phyloP scores from a whole-genome alignment of 805 yeast species.

The Zygoascus biomembranicola region DNA sequence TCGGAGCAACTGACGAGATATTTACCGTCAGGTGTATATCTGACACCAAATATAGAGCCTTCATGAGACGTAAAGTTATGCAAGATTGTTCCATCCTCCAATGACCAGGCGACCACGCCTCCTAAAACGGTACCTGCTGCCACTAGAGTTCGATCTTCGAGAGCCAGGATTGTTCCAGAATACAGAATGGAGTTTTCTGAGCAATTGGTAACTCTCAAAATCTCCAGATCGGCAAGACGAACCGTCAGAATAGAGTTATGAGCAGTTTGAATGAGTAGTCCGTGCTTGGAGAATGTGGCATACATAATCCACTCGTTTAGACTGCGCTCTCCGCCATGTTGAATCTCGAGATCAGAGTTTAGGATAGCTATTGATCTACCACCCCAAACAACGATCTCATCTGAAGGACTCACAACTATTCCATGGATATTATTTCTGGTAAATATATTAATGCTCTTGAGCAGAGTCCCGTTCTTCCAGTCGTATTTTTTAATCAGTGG shows the following conservation, averaged over 20 bases:
- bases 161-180: slow-evolving; percentile 63
- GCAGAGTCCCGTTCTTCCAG: slow-evolving; percentile 32
- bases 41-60: slow-evolving; percentile 85
- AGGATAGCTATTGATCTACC: slow-evolving; percentile 56
- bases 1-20: slow-evolving; percentile 80
- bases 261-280: slow-evolving; percentile 57
- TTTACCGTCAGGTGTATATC: slow-evolving; percentile 46
- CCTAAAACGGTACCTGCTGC: slow-evolving; percentile 94
- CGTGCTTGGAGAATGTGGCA: slow-evolving; percentile 39
- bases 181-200: slow-evolving; percentile 77
- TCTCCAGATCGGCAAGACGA: slow-evolving; percentile 21
- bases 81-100: slow-evolving; percentile 33
- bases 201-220: slow-evolving; percentile 35
- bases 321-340: slow-evolving; percentile 19
- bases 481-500: slow-evolving; percentile 51
- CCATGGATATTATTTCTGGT: slow-evolving; percentile 76
- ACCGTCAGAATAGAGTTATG: slow-evolving; percentile 58
- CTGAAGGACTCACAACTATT: slow-evolving; percentile 35
- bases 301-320: slow-evolving; percentile 76
- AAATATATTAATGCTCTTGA: slow-evolving; percentile 43
- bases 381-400: slow-evolving; percentile 48
- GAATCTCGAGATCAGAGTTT: slow-evolving; percentile 21
- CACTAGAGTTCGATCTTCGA: slow-evolving; percentile 36
- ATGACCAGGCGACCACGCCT: slow-evolving; percentile 72
- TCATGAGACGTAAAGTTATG: slow-evolving; percentile 67